Conservation (phyloP, 805 yeast genomes). For the Saccharomycopsis capsularis region DNA sequence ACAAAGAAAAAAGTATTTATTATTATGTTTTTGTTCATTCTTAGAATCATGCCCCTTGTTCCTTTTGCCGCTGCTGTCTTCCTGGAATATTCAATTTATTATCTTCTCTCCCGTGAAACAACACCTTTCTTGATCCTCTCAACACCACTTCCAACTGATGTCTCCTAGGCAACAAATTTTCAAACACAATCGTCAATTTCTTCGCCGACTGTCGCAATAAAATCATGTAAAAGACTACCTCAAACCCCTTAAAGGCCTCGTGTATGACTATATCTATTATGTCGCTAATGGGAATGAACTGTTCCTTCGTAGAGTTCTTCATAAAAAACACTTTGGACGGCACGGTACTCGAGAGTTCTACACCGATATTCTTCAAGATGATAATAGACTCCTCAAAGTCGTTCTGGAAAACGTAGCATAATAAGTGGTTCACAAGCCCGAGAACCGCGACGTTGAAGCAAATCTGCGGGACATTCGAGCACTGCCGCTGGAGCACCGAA, state of each 20-base stretch:
- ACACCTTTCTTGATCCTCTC: slow-evolving; percentile 33
- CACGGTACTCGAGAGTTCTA: slow-evolving; percentile 31
- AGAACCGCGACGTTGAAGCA: not conserved
- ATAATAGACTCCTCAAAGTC: slow-evolving; percentile 33
- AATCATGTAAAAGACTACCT: slow-evolving; percentile 37
- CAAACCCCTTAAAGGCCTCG: slow-evolving; percentile 45
- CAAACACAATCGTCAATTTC: slow-evolving; percentile 33
- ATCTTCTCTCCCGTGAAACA: slow-evolving; percentile 25
- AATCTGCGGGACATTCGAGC: not conserved
- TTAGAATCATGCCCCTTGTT: too few species aligned
- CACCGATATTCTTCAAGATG: slow-evolving; percentile 37
- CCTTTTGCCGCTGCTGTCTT: not conserved
- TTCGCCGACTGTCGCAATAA: slow-evolving; percentile 9
- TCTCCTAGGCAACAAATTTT: slow-evolving; percentile 37
- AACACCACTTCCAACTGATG: slow-evolving; percentile 35
- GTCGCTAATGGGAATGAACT: slow-evolving; percentile 38
- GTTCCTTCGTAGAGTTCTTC: slow-evolving; percentile 19
- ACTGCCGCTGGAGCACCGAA: not conserved
- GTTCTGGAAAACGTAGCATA: slow-evolving; percentile 11
- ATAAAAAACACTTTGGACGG: slow-evolving; percentile 23
- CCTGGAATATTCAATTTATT: slow-evolving; percentile 17
- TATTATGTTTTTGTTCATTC: too few species aligned
- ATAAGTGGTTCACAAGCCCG: slow-evolving; percentile 1
- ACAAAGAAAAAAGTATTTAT: too few species aligned
- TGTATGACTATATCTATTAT: slow-evolving; percentile 44